Evolutionary conservation across 2,329 filamentous ascomycete genomes (phyloP), one percentile per base, ranked within the genome.

Genomic region (Raffaelea albimanens): DNA sequence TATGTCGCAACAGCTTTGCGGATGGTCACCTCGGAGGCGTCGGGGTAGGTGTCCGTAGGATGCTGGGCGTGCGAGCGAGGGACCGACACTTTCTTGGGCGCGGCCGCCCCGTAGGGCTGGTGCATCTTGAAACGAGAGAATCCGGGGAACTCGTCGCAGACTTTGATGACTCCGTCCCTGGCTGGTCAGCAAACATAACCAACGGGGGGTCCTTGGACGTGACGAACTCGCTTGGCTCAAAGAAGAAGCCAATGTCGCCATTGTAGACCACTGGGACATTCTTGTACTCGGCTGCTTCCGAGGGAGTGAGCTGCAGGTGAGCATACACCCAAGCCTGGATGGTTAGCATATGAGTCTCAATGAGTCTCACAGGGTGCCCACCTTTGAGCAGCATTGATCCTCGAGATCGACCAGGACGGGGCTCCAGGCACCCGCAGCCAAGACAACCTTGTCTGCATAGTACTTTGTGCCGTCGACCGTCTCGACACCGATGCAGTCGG

Each of bases 161-260:
- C 59, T 25, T 66, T 66, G 46, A 66, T 59, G 41, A 64, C 50
- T 3, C 66, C 63, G 10, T 60, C 9, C 14, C 47, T 48, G 39
- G n/a, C n/a, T n/a, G n/a, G n/a, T n/a, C n/a, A n/a, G n/a, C n/a
- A n/a, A n/a, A n/a, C n/a, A n/a, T n/a, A n/a, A n/a, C n/a, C n/a
- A n/a, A n/a, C n/a, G n/a, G n/a, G n/a, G 4, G 5, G n/a, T 39
- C 21, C 19, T 19, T 29, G 34, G 34, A 38, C 19, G 4, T 13
- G 5, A 44, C 46, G 8, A 16, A 62, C 57, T 67, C 66, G 44
- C 67, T 65, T 1, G 67, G 66, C 48, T 73, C 70, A 57, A 73
- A 72, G 58, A 72, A 72, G 58, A 73, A 73, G 1, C 70, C 70
- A 25, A 66, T 58, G 5, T 68, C 67, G 40, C 69, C 63, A 33